Percentiles rank a stretch among this genome's conserved stretches.
These are phyloP conservation scores for Globisporangium polare DNA, from an alignment of 352 stramenopile species.

Conservation along the genomic window DNA sequence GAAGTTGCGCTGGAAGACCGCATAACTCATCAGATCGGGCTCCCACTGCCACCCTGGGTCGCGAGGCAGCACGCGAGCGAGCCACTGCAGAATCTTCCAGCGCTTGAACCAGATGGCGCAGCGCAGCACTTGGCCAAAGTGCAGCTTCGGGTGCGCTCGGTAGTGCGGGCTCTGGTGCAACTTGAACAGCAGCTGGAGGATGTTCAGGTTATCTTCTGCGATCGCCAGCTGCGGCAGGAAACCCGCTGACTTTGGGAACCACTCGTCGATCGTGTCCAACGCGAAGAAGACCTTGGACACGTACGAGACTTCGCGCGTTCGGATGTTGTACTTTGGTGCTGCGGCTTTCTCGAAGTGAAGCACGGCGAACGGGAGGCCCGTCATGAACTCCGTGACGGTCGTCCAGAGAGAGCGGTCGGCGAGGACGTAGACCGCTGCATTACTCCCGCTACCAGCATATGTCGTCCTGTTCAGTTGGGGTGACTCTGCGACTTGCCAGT, in stretches of 20 bases:
- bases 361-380: not conserved
- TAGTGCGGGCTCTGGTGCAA: not conserved
- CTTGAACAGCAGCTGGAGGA: not conserved
- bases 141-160: not conserved
- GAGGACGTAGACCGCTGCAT: not conserved
- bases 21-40: conserved; percentile 4
- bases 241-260: not conserved
- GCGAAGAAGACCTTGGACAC: conserved; percentile 5
- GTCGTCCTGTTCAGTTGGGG: not conserved
- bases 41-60: not conserved
- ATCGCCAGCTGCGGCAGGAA: conserved; percentile 4
- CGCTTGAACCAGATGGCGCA: conserved; percentile 7
- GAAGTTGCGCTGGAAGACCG: conserved; percentile 2
- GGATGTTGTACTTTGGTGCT: not conserved
- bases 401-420: not conserved
- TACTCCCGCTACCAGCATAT: not conserved
- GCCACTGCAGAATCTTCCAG: conserved; percentile 6
- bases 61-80: not conserved
- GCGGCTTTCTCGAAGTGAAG: not conserved
- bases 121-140: conserved; percentile 2
- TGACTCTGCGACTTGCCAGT: not conserved
- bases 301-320: not conserved
- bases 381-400: not conserved
- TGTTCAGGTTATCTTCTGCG: not conserved
- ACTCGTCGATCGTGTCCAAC: not conserved